Conservation (phyloP, 2,329 filamentous ascomycete species). For the Alternaria infectoria region DNA sequence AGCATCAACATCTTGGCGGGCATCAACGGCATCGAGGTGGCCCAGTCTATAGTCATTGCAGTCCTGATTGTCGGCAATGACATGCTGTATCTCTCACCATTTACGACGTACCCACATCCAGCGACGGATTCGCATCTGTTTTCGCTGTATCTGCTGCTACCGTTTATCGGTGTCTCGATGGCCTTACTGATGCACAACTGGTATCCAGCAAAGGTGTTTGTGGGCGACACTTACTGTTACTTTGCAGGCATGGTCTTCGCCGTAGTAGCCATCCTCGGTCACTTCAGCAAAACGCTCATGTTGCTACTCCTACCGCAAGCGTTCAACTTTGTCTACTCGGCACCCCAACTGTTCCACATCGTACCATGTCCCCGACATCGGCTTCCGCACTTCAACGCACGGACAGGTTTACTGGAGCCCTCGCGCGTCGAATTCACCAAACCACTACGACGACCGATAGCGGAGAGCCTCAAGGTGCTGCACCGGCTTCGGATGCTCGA, state of each 20-base stretch:
- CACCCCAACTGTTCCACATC: constrained; percentile 86
- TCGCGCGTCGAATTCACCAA: constrained; percentile 77
- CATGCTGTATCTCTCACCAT: constrained; percentile 76
- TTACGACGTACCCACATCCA: constrained; percentile 82
- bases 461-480: constrained; percentile 69
- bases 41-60: constrained; percentile 91
- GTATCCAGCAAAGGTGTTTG: constrained; percentile 94
- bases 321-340: constrained; percentile 95
- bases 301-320: constrained; percentile 91
- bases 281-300: constrained; percentile 96
- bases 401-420: constrained; percentile 83
- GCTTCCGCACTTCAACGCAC: constrained; percentile 84
- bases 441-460: constrained; percentile 72
- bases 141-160: constrained; percentile 91
- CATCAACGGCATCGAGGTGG: constrained; percentile 98
- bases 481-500: constrained; percentile 71
- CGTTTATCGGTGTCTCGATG: constrained; percentile 89
- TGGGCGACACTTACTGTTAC: constrained; percentile 99
- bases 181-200: constrained; percentile 91
- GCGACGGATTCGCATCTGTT: constrained; percentile 96
- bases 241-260: constrained; percentile 99
- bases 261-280: constrained; percentile 92
- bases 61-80: constrained; percentile 85
- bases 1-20: constrained; percentile 99
- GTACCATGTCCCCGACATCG: constrained; percentile 93